phyloP scores from a whole-genome alignment of 495 filamentous ascomycete species.

The Cudoniella acicularis region DNA sequence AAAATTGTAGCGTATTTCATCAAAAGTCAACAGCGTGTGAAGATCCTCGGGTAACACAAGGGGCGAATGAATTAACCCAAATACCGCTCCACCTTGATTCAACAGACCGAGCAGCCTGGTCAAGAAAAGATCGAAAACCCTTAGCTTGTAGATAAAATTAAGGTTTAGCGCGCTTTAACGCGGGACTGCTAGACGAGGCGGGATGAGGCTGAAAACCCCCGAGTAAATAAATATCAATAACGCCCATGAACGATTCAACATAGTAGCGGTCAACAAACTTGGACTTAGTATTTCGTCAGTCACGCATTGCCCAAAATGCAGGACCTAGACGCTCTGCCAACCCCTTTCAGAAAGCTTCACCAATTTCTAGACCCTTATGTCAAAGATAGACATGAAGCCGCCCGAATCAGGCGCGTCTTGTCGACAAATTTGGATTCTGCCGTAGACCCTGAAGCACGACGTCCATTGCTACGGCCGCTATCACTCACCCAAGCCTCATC shows the following conservation, averaged over 20 bases:
- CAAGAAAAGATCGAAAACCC: background rate
- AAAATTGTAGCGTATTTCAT: background rate
- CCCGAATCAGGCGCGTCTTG: constrained; percentile 38
- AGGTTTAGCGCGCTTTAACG: background rate
- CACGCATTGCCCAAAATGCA: constrained; percentile 14
- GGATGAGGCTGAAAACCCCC: background rate
- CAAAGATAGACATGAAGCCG: constrained; percentile 38
- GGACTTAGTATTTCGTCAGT: no score
- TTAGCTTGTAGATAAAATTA: background rate
- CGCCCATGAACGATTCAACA: no score
- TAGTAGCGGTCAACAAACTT: background rate
- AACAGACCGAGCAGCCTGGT: background rate
- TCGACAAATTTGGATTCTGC: constrained; percentile 36
- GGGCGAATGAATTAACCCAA: background rate
- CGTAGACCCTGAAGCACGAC: constrained; percentile 16
- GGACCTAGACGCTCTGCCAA: constrained; percentile 2
- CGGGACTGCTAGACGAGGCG: background rate
- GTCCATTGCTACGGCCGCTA: constrained; percentile 27
- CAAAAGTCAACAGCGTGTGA: background rate
- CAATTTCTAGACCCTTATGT: constrained; percentile 31
- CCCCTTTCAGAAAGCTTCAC: constrained; percentile 6
- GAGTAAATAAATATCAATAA: background rate
- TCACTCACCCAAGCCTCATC: constrained; percentile 27
- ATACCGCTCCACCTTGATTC: background rate
- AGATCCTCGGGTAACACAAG: background rate